Percentiles rank a stretch among this genome's conserved stretches.
phyloP scores from a whole-genome alignment of 768 basidiomycete species.

The Lactarius vividus region DNA sequence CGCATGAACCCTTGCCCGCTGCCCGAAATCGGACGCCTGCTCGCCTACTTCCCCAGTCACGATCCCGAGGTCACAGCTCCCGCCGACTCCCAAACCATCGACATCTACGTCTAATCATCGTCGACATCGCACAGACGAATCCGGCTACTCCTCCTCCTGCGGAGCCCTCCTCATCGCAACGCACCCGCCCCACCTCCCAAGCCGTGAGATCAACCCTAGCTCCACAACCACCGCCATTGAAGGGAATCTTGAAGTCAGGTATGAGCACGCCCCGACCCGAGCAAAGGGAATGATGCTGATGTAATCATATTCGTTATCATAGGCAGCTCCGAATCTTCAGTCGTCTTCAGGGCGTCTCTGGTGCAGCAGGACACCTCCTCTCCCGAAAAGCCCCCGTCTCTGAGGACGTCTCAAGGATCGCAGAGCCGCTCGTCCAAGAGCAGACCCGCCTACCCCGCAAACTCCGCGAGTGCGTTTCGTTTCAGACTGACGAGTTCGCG shows the following conservation, averaged over 20 bases:
- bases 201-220: slow-evolving; percentile 10
- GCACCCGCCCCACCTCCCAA: slow-evolving; percentile 14
- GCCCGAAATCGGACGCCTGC: slow-evolving; percentile 14
- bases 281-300: slow-evolving; percentile 1
- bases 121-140: slow-evolving; percentile 13
- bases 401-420: slow-evolving; percentile 2
- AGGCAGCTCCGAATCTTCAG: slow-evolving; percentile 17
- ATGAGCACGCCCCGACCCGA: slow-evolving; percentile 10
- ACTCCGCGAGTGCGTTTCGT: not conserved
- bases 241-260: slow-evolving; percentile 28
- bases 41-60: not conserved
- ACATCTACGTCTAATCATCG: slow-evolving; percentile 5
- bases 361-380: slow-evolving; percentile 28
- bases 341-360: slow-evolving; percentile 14
- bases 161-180: slow-evolving; percentile 11
- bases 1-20: slow-evolving; percentile 26
- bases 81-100: not conserved
- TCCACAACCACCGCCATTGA: slow-evolving; percentile 7
- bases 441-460: not conserved
- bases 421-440: slow-evolving; percentile 1
- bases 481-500: not conserved
- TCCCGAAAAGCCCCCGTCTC: slow-evolving; percentile 33
- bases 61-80: slow-evolving; percentile 4
- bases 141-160: slow-evolving; percentile 24
- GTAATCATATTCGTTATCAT: slow-evolving; percentile 9